Evolutionary conservation across 2,329 filamentous ascomycete genomes (phyloP).

Genomic region (Paecilomyces fulvus): DNA sequence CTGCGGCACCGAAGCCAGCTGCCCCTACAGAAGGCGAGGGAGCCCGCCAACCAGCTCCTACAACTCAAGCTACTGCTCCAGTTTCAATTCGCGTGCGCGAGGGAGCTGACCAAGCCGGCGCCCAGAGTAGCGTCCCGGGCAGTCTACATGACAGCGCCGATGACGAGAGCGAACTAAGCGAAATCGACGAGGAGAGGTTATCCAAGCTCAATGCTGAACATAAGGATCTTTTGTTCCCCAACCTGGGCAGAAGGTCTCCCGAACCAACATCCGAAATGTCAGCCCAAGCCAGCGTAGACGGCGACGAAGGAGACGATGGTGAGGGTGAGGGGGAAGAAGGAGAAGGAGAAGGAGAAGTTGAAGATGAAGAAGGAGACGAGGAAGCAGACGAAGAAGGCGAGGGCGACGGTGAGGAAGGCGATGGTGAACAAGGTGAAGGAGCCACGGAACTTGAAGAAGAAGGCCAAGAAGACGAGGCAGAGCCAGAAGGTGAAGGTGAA

Average conservation of each 20-base stretch:
- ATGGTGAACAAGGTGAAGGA: conserved; percentile 3
- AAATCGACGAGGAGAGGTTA: conserved; percentile 40
- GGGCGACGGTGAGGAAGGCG: conserved; percentile 3
- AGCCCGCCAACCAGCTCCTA: conserved; percentile 9
- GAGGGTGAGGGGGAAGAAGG: conserved; percentile 3
- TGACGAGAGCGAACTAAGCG: conserved; percentile 62
- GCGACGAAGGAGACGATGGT: conserved; percentile 11
- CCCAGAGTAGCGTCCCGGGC: conserved; percentile 46
- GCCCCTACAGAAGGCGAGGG: conserved; percentile 18
- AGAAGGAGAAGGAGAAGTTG: conserved; percentile 11
- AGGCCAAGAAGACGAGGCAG: not conserved
- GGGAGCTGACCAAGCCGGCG: conserved; percentile 20
- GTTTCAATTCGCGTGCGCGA: conserved; percentile 5
- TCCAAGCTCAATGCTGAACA: conserved; percentile 17
- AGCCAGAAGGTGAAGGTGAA: conserved; percentile 4
- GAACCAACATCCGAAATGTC: conserved; percentile 20
- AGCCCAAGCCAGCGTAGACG: conserved; percentile 11
- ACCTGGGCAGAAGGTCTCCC: conserved; percentile 13
- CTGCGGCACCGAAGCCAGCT: conserved; percentile 14
- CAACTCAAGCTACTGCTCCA: conserved; percentile 11
- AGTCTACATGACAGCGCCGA: conserved; percentile 59
- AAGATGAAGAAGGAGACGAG: not conserved
- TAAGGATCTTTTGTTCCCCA: conserved; percentile 13
- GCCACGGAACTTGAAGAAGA: not conserved
- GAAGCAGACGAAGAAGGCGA: conserved; percentile 6